Conservation (phyloP, 441 rosid genomes). For the Francoa sonchifolia region DNA sequence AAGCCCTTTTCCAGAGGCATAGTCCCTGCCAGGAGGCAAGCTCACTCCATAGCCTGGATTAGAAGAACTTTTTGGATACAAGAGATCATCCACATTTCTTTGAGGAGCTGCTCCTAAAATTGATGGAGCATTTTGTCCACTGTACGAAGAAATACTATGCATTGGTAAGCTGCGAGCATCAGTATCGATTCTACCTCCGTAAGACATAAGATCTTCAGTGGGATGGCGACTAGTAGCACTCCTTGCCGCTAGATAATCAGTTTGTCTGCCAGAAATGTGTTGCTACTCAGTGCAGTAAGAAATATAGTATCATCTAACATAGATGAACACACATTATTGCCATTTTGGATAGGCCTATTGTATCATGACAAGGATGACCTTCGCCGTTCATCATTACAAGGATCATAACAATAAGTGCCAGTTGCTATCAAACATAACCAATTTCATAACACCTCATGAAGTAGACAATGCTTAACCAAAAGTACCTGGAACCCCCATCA, state of each 20-base stretch:
- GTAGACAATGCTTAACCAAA: constrained; percentile 7
- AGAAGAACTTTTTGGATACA: constrained; percentile 49
- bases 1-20: constrained; percentile 79
- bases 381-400: constrained; percentile 13
- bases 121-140: constrained; percentile 65
- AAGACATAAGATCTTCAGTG: constrained; percentile 60
- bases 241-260: constrained; percentile 92
- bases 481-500: constrained; percentile 75
- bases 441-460: constrained; percentile 8
- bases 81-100: constrained; percentile 69
- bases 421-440: constrained; percentile 12
- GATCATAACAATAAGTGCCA: constrained; percentile 8
- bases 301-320: constrained; percentile 32
- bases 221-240: constrained; percentile 61
- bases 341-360: constrained; percentile 14
- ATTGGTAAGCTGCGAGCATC: constrained; percentile 61
- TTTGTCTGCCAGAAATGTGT: constrained; percentile 97
- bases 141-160: constrained; percentile 51
- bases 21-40: constrained; percentile 97
- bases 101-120: constrained; percentile 88
- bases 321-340: constrained; percentile 22
- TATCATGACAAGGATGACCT: constrained; percentile 17
- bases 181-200: constrained; percentile 73
- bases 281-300: constrained; percentile 69
- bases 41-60: constrained; percentile 99